Percentiles rank a stretch among this genome's conserved stretches.
Conservation (phyloP, 192 early-diverging fungal genomes). For the Umbelopsis ramanniana region DNA sequence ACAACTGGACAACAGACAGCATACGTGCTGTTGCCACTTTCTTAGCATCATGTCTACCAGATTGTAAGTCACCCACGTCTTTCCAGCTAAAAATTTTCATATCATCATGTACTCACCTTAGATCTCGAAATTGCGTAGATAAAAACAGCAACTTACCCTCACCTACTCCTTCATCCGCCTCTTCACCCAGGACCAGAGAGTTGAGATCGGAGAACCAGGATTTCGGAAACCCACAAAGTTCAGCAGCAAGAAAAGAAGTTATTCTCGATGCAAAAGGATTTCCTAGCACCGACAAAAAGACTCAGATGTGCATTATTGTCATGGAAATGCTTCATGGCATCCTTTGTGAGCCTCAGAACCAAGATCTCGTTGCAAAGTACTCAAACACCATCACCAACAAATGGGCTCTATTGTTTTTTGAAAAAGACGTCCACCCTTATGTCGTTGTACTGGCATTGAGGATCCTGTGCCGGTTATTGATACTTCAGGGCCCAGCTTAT, state of each 20-base stretch:
- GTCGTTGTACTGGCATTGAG: conserved; percentile 58
- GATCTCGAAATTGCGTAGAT: not conserved
- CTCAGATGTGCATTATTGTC: conserved; percentile 46
- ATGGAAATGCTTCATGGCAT: conserved; percentile 72
- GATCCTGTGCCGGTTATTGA: conserved; percentile 54
- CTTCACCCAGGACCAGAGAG: not conserved
- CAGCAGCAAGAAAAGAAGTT: conserved; percentile 11
- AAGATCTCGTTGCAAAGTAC: conserved; percentile 54
- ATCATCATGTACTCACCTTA: not conserved
- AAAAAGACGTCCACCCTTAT: conserved; percentile 51
- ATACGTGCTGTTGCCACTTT: conserved; percentile 64
- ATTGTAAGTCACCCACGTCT: conserved; percentile 39
- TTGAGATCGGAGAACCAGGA: not conserved
- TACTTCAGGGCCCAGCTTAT: conserved; percentile 51
- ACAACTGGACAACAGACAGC: conserved; percentile 62
- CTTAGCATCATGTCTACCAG: conserved; percentile 63
- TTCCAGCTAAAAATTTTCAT: not conserved
- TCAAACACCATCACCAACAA: conserved; percentile 60
- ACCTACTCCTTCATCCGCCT: not conserved
- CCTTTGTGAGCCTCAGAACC: conserved; percentile 52
- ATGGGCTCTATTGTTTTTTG: conserved; percentile 69
- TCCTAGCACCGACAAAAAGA: not conserved
- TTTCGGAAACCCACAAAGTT: not conserved
- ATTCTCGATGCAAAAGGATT: conserved; percentile 22
- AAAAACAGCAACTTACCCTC: not conserved